A percentile compares a stretch with the other conserved stretches of the same genome.
phyloP scores from a whole-genome alignment of 495 filamentous ascomycete species.

The Sphaerosporella brunnea region DNA sequence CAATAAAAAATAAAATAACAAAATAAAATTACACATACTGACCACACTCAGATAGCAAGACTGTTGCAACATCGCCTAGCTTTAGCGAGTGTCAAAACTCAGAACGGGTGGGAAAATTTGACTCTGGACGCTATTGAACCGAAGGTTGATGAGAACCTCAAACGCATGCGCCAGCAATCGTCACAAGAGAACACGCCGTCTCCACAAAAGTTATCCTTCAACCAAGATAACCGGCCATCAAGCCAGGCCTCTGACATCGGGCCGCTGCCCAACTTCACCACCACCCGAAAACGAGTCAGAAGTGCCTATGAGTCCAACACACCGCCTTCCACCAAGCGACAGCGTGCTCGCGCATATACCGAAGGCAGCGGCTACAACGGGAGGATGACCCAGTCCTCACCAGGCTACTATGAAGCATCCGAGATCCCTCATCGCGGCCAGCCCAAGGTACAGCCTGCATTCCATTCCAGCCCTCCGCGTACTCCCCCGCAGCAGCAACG shows the following conservation, averaged over 20 bases:
- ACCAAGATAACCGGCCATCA: constrained; percentile 8
- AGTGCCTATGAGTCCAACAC: constrained; percentile 11
- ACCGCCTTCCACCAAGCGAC: constrained; percentile 23
- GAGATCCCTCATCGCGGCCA: constrained; percentile 17
- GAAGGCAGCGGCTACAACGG: constrained; percentile 8
- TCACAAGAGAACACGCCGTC: constrained; percentile 20
- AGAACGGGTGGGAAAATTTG: constrained; percentile 71
- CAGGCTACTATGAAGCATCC: constrained; percentile 14
- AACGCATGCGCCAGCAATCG: constrained; percentile 36
- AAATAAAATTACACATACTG: not conserved
- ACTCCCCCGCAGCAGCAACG: constrained; percentile 12
- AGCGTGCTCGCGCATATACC: no score
- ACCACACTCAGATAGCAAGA: constrained; percentile 55
- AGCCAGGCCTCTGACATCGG: constrained; percentile 23
- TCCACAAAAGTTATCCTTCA: constrained; percentile 16
- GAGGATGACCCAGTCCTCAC: constrained; percentile 19
- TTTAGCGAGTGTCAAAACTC: constrained; percentile 88
- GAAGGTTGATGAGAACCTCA: constrained; percentile 52
- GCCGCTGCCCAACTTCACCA: constrained; percentile 21
- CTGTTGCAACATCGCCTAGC: constrained; percentile 82
- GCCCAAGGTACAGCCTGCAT: constrained; percentile 20
- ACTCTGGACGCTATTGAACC: constrained; percentile 57
- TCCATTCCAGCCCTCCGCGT: constrained; percentile 27
- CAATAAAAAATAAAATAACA: not conserved
- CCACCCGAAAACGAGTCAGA: constrained; percentile 20